phyloP scores from a whole-genome alignment of 352 stramenopile genomes.

The Phytophthora lateralis region DNA sequence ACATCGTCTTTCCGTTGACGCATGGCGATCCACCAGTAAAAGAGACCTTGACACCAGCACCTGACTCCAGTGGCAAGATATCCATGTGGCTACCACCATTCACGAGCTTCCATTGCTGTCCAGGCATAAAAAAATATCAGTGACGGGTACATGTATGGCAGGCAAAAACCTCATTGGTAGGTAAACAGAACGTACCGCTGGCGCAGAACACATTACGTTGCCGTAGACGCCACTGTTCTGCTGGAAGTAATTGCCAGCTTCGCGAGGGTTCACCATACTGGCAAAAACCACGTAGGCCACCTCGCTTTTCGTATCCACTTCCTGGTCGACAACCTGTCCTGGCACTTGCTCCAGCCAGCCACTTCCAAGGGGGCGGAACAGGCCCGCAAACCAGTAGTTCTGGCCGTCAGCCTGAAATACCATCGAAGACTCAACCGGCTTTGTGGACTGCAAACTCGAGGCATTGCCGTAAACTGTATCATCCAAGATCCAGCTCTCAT shows the following conservation, averaged over 20 bases:
- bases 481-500: constrained; percentile 57
- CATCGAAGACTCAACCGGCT: constrained; percentile 47
- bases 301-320: constrained; percentile 49
- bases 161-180: neutral
- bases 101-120: constrained; percentile 72
- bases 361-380: constrained; percentile 68
- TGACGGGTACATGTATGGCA: neutral
- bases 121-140: constrained; percentile 10
- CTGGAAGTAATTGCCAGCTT: constrained; percentile 69
- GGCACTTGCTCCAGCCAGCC: constrained; percentile 55
- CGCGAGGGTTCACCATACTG: constrained; percentile 57
- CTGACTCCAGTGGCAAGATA: constrained; percentile 57
- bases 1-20: constrained; percentile 47
- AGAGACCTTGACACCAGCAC: constrained; percentile 60
- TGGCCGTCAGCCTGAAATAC: constrained; percentile 52
- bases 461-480: constrained; percentile 46
- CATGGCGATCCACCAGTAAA: constrained; percentile 63
- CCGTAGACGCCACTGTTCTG: constrained; percentile 74
- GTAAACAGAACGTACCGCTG: constrained; percentile 48
- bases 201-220: constrained; percentile 73
- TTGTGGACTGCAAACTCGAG: constrained; percentile 37
- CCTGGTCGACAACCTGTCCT: constrained; percentile 66
- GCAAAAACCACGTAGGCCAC: constrained; percentile 65
- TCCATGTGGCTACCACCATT: constrained; percentile 71
- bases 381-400: constrained; percentile 55